Base-by-base conservation (phyloP, 768 basidiomycete species). In the Suillus bovinus region DNA sequence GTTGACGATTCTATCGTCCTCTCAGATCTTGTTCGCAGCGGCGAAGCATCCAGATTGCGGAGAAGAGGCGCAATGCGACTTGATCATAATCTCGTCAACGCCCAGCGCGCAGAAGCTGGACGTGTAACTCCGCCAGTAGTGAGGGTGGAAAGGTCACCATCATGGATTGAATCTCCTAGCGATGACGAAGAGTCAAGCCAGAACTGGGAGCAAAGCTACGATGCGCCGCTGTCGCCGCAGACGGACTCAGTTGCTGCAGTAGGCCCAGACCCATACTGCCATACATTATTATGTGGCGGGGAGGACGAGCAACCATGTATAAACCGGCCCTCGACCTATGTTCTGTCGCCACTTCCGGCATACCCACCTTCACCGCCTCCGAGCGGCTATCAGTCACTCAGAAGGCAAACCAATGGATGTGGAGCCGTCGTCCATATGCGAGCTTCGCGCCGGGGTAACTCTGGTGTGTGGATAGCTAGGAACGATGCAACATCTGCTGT, bases 41-140 rank as follows among this genome's bases (percentile, higher is more conserved):
- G 86, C 17, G 90, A 91, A 69, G 86, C 87, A 0, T 91, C 90
- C 4, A 80, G 90, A 6, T 76, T 91, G 59, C 82, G 90, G n/a
- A 78, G 90, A 61, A 78, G 90, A 65, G 90, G 90, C 13, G 90
- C 90, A 58, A 83, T 90, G 81, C 79, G 86, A 42, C 77, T 89
- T 38, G 86, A 87, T 73, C 80, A 80, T 62, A 72, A 69, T 42
- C 41, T 68, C 27, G 52, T 73, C 31, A 69, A 58, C 60, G 56
- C 68, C n/a, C 73, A 74, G 56, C 73, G 74, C 55, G 62, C 66
- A 20, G 74, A 73, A 66, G 41, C 59, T 3, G 69, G 69, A 56
- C 70, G 63, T 47, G 47, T 54, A n/a, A 70, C 68, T 49, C 68
- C 71, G 29, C 67, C 71, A 8, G 66, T 73, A 0, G 70, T 76